phyloP scores from a whole-genome alignment of 2,329 filamentous ascomycete genomes.

The Delphinella strobiligena region DNA sequence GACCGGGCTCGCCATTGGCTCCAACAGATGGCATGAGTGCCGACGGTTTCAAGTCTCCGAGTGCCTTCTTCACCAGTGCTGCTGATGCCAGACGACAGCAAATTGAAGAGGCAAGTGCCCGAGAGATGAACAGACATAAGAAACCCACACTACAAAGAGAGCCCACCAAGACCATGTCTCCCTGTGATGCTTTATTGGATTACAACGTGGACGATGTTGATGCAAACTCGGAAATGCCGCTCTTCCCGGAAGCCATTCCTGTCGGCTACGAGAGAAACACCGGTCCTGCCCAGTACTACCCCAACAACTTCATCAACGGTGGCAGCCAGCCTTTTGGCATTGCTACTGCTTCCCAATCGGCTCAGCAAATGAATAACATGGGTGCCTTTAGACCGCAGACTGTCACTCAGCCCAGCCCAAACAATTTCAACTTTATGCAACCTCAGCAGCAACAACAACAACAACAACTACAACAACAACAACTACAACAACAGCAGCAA shows the following conservation, averaged over 20 bases:
- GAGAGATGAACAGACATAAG: slow-evolving; percentile 20
- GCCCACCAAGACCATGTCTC: slow-evolving; percentile 72
- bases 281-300: slow-evolving; percentile 26
- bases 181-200: slow-evolving; percentile 80
- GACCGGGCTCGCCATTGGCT: slow-evolving; percentile 46
- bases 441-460: slow-evolving; percentile 10
- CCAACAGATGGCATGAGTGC: slow-evolving; percentile 19
- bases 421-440: slow-evolving; percentile 23
- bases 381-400: slow-evolving; percentile 7
- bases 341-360: slow-evolving; percentile 24
- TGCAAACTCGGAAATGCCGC: slow-evolving; percentile 18
- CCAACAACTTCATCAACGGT: slow-evolving; percentile 30
- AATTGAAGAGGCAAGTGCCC: slow-evolving; percentile 48
- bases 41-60: slow-evolving; percentile 29
- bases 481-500: slow-evolving; percentile 1
- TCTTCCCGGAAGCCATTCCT: slow-evolving; percentile 24
- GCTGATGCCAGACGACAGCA: slow-evolving; percentile 49
- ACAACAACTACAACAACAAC: slow-evolving; percentile 9
- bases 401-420: slow-evolving; percentile 13
- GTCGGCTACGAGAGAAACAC: slow-evolving; percentile 22
- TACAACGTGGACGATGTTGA: slow-evolving; percentile 59
- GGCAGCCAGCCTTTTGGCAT: slow-evolving; percentile 32
- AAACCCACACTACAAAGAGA: slow-evolving; percentile 20
- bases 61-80: slow-evolving; percentile 38
- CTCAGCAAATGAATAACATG: slow-evolving; percentile 7